phyloP scores from a whole-genome alignment of 176 grass and related monocot genomes.

The Carex littledalei region DNA sequence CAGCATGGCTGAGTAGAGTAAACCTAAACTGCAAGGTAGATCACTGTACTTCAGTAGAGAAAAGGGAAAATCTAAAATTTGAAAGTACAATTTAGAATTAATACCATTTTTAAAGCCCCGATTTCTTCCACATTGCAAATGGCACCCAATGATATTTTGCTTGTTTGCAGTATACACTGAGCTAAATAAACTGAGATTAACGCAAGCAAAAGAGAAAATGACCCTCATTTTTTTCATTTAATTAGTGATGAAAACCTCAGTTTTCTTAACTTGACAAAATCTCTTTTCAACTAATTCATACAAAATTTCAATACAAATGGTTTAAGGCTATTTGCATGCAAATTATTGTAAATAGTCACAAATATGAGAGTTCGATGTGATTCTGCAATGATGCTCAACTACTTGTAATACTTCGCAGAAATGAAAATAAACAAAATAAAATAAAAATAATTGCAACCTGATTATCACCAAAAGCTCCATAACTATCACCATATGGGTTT shows the following conservation, averaged over 20 bases:
- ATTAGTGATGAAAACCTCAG: neutral
- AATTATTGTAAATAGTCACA: neutral
- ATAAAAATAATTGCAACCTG: constrained; percentile 43
- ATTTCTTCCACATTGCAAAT: neutral
- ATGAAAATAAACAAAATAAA: neutral
- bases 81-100: neutral
- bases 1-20: constrained; percentile 69
- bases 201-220: neutral
- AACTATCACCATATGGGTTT: constrained; percentile 80
- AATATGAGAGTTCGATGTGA: neutral
- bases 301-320: neutral
- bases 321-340: neutral
- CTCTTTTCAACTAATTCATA: neutral
- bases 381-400: neutral
- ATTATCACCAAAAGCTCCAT: constrained; percentile 92
- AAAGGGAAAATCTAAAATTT: neutral
- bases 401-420: neutral
- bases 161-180: neutral
- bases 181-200: neutral
- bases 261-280: neutral
- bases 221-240: neutral
- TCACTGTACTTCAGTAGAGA: neutral
- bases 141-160: neutral
- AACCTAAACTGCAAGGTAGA: constrained; percentile 84
- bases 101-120: neutral